Evolutionary conservation across 352 stramenopile species (phyloP), one percentile per base, ranked within the genome.

Genomic region (Globisporangium paddicum): DNA sequence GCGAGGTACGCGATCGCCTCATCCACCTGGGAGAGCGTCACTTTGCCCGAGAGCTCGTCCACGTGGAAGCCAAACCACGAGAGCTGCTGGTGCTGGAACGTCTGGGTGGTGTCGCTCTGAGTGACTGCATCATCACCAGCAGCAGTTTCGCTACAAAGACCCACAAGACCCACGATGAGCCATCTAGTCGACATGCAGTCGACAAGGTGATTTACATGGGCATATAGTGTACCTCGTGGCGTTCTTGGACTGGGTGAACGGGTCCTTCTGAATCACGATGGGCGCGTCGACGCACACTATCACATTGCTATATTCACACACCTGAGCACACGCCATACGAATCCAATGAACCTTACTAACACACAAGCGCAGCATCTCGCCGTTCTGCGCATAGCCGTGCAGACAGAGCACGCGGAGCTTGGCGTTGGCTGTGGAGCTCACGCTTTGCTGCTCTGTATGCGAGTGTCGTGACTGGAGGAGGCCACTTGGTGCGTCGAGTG

Each of bases 371-470:
- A 95, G 60, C 60, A 87, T 93, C 49, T 77, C 60, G 25, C 71
- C 78, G 63, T 83, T 86, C 68, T 95, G 86, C 56, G 82, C 80
- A 63, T 93, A 90, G 37, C 86, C 86, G 59, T 95, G 86, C 25
- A 95, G 73, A 66, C 86, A 95, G n/a, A 95, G 68, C 8, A 95
- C 75, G 44, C 83, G 83, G 19, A 74, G 72, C 69, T 90, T 93
- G 57, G 28, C 57, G 50, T 73, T 73, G 14, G 42, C 18, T 48
- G 56, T 68, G 60, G 69, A 72, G 38, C 49, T 66, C 60, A 72
- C 73, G 9, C 54, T 55, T n/a, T n/a, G n/a, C n/a, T n/a, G n/a
- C n/a, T n/a, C n/a, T n/a, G n/a, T n/a, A n/a, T n/a, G n/a, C n/a
- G n/a, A n/a, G n/a, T n/a, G n/a, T n/a, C n/a, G n/a, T n/a, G n/a